Base-by-base conservation (phyloP, 495 filamentous ascomycete species). In the Monascus purpureus region DNA sequence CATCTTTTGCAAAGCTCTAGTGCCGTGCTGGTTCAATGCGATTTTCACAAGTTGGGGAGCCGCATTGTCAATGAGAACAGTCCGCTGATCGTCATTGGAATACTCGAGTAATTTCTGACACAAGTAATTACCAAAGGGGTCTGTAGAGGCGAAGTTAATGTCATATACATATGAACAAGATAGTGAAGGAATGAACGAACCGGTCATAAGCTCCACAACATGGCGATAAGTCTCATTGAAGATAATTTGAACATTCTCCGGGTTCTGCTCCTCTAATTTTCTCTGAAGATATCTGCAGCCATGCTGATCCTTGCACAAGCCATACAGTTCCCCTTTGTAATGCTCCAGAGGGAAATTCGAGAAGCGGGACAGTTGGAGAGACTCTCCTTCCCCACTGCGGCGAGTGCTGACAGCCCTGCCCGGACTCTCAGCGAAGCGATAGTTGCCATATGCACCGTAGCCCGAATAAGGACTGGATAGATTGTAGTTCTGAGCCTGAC, bases 111-210 rank as follows among this genome's bases (percentile, higher is more conserved):
- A 60, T 64, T 95, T 96, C 61, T 97, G 90, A 63, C 84, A 93
- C 27, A 97, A 73, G 45, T 97, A 97, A 56, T 97, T 97, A 37
- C 90, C 90, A 47, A 97, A 96, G 3, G 88, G 90, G 64, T 97
- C 88, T 75, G 33, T 36, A 47, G 22, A 42, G 28, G 28, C 20
- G 43, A 29, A 44, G 24, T 31, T 14, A 39, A 29, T 9, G 20
- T 5, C 20, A 22, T 5, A 22, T 4, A 22, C 9, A 22, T 5
- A 22, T 22, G 9, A 22, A 4, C 5, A 9, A 16, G 28, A 6
- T 19, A 31, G n/a, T 28, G 12, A 14, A 32, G 7, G 11, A 13
- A n/a, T 22, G 6, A 13, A 46, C 65, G 37, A 56, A 77, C 73
- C 74, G 28, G 83, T 95, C 90, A 97, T 97, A 38, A 97, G 66